phyloP scores from a whole-genome alignment of 2,329 filamentous ascomycete species.

The Botrytis elliptica region DNA sequence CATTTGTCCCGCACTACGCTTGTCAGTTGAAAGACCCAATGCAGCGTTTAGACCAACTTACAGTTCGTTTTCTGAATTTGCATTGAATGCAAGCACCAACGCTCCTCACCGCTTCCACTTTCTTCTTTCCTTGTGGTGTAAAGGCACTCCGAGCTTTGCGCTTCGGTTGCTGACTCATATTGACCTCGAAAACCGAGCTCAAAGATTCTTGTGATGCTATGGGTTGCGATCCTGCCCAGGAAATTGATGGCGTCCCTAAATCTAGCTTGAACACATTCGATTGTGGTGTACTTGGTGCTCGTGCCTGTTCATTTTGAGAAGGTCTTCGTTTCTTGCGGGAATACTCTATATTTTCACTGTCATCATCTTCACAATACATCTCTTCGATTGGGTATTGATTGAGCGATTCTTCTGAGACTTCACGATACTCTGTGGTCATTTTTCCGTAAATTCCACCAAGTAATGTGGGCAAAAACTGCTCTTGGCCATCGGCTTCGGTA shows the following conservation, averaged over 20 bases:
- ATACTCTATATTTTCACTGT: not conserved
- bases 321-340: not conserved
- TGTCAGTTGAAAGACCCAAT: not conserved
- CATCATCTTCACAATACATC: not conserved
- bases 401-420: not conserved
- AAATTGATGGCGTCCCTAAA: conserved; percentile 4
- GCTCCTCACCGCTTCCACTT: conserved; percentile 29
- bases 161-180: conserved; percentile 3
- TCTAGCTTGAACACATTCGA: conserved; percentile 12
- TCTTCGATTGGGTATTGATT: not conserved
- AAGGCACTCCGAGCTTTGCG: conserved; percentile 22
- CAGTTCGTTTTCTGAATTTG: conserved; percentile 35
- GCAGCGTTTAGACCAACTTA: conserved; percentile 17
- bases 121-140: conserved; percentile 22
- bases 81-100: conserved; percentile 37
- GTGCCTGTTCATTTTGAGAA: not conserved
- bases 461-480: not conserved
- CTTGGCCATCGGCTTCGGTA: not conserved
- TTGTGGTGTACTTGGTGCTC: not conserved
- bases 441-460: not conserved
- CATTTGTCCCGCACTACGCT: conserved; percentile 14
- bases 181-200: conserved; percentile 21
- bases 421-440: not conserved
- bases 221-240: not conserved
- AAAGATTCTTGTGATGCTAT: conserved; percentile 16